These are phyloP conservation scores for Immersiporthe knoxdaviesiana DNA, from an alignment of 2,329 filamentous ascomycete species.

Conservation along the genomic window DNA sequence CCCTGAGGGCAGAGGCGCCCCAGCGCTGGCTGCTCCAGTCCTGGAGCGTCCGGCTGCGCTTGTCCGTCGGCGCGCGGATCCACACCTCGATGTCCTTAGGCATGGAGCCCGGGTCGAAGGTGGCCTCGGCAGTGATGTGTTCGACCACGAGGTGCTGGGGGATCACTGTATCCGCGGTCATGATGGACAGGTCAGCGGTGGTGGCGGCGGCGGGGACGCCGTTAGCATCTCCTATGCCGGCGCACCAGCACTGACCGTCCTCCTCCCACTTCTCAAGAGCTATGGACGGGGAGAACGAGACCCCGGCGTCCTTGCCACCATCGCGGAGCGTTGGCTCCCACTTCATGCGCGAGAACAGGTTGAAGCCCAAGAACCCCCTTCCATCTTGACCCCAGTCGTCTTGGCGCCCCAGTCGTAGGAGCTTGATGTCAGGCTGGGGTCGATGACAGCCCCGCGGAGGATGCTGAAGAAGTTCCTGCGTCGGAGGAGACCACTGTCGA, in stretches of 20 bases:
- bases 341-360: slow-evolving; percentile 27
- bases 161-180: slow-evolving; percentile 60
- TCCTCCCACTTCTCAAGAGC: slow-evolving; percentile 76
- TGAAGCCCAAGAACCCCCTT: slow-evolving; percentile 1
- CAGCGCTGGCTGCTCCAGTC: slow-evolving; percentile 50
- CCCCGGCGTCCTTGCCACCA: slow-evolving; percentile 31
- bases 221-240: slow-evolving; percentile 49
- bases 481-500: slow-evolving; percentile 49
- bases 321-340: slow-evolving; percentile 32
- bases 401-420: slow-evolving; percentile 49
- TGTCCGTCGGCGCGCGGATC: slow-evolving; percentile 57
- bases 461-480: slow-evolving; percentile 75
- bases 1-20: slow-evolving; percentile 35
- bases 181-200: slow-evolving; percentile 67
- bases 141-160: slow-evolving; percentile 74
- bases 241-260: slow-evolving; percentile 87
- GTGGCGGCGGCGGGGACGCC: slow-evolving; percentile 57
- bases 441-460: slow-evolving; percentile 68
- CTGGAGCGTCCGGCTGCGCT: slow-evolving; percentile 44
- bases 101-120: slow-evolving; percentile 62
- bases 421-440: slow-evolving; percentile 62
- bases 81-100: slow-evolving; percentile 74
- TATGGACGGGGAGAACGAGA: slow-evolving; percentile 45
- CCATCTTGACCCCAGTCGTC: slow-evolving; percentile 32
- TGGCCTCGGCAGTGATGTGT: slow-evolving; percentile 66